Base-by-base conservation (phyloP, 805 yeast species). In the Candida qinlingensis region DNA sequence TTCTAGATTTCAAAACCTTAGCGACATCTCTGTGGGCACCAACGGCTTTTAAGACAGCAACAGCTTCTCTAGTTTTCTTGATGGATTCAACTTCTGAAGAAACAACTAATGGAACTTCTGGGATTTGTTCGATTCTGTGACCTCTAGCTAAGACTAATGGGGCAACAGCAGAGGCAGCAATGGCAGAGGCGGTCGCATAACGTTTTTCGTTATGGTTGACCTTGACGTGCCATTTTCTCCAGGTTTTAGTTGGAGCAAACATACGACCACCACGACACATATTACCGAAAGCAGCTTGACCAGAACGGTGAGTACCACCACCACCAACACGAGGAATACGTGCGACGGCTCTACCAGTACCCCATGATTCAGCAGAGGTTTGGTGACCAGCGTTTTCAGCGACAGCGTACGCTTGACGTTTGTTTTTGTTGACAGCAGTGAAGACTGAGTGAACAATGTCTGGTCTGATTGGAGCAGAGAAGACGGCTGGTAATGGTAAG, bases 211-310 rank as follows among this genome's bases (percentile, higher is more conserved):
- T 92, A 79, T 90, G 97, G 96, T 94, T 94, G 72, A 94, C 96
- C 86, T 91, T 94, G 71, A 94, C 96, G 90, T 94, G 96, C 99
- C 99, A 94, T 81, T 85, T 92, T 87, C 99, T 90, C 99, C 99
- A 94, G 78, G 96, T 91, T 85, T 94, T 94, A 78, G 99, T 94
- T 76, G 99, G 99, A 77, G 99, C 97, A 73, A 94, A 94, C 98
- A 94, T 94, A 80, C 99, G 96, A 83, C 99, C 99, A 77, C 97
- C 97, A 80, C 99, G 92, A 85, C 99, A 94, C 99, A 94, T 94
- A 94, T 94, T 94, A 86, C 99, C 99, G 85, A 94, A 94, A 74
- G 99, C 99, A 77, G 90, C 99, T 80, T 94, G 99, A 77, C 99
- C 99, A 62, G 98, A 81, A 81, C 99, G 91, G 95, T 90, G 97